Base-by-base conservation (phyloP, 2,329 filamentous ascomycete species). In the Ophiosphaerella narmari region DNA sequence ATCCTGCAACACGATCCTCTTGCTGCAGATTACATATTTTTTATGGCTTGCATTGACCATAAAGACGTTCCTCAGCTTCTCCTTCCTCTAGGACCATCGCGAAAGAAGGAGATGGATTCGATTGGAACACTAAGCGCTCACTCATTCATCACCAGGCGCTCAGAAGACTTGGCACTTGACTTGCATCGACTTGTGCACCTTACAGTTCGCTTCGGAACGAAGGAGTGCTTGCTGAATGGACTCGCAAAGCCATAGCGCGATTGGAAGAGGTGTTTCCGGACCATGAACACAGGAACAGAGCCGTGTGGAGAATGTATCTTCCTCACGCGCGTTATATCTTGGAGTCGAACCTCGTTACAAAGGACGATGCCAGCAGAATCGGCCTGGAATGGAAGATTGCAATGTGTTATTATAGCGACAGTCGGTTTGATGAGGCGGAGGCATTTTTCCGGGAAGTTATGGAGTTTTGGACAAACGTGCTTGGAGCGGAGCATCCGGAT, bases 21-120 rank as follows among this genome's bases (percentile, higher is more conserved):
- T 3, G 75, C 75, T 0, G 71, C 70, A 67, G 76, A 18, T 70
- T 72, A 1, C 8, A 39, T 57, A 12, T 34, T 16, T 3, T 50
- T 50, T 31, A 43, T 50, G 47, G 26, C 40, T 7, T 50, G 40
- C 29, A 29, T 50, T 12, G 47, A 34, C 12, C 3, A 11, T 6
- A 50, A 50, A 8, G 47, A 31, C 9, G 35, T 50, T 4, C 47
- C 47, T 14, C 36, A 13, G 23, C 34, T 41, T 6, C 14, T 50
- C 12, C 41, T 50, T 7, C 47, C 35, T 1, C 23, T 12, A 12
- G 39, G 4, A 5, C 12, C 12, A 9, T 39, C 16, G 37, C 16
- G 7, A 13, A 24, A 39, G 21, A 39, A 33, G 24, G 33, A 9
- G n/a, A 13, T 16, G 18, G 36, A 44, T 21, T 41, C 40, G 11